Conservation (phyloP, 345 rosid species). For the Bruguiera sexangula region DNA sequence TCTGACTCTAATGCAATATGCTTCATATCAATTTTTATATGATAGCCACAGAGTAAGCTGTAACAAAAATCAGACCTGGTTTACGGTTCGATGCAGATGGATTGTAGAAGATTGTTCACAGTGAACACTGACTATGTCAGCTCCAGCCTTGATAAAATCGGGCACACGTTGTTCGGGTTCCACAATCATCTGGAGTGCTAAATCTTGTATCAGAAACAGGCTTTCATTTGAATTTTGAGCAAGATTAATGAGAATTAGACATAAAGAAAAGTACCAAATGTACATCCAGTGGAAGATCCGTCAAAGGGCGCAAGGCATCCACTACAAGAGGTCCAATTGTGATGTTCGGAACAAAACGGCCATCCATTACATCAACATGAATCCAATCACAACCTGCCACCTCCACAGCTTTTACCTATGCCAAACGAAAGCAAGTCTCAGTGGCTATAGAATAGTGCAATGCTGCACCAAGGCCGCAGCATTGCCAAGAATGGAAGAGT, state of each 20-base stretch:
- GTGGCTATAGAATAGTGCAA: constrained; percentile 1
- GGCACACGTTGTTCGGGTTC: constrained; percentile 93
- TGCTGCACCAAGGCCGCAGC: background rate
- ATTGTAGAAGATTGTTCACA: constrained; percentile 94
- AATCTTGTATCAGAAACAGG: constrained; percentile 16
- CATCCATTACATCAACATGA: constrained; percentile 98
- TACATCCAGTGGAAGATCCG: constrained; percentile 95
- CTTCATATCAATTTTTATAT: background rate
- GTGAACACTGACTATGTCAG: constrained; percentile 94
- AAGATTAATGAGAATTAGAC: background rate
- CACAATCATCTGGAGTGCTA: constrained; percentile 74
- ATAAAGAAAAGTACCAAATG: constrained; percentile 61
- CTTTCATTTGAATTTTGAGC: background rate
- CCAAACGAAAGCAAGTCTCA: constrained; percentile 20
- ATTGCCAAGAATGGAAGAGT: background rate
- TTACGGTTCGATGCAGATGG: constrained; percentile 89
- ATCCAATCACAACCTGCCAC: constrained; percentile 95
- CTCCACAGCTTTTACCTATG: constrained; percentile 88
- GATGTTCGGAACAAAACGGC: constrained; percentile 97
- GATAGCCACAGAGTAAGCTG: constrained; percentile 7
- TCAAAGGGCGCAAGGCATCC: constrained; percentile 89
- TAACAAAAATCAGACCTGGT: constrained; percentile 45
- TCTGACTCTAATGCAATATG: background rate
- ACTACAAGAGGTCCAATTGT: constrained; percentile 96
- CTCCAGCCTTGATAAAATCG: constrained; percentile 98